These are phyloP conservation scores for Nemania serpens DNA, from an alignment of 2,329 filamentous ascomycete genomes.

Conservation along the genomic window DNA sequence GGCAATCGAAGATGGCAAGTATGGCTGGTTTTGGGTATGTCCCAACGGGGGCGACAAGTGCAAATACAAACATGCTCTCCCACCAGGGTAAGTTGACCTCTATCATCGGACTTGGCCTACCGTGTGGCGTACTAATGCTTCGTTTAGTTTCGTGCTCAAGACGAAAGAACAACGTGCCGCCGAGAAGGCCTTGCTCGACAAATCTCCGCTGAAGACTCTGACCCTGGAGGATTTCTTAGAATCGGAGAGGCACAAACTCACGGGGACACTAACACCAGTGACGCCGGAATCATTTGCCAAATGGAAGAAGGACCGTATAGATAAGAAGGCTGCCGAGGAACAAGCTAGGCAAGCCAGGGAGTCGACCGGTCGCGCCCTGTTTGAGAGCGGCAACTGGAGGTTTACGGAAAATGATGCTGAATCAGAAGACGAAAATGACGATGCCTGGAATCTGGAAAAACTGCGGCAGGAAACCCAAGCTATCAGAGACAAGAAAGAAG, in stretches of 20 bases:
- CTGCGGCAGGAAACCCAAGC: constrained; percentile 84
- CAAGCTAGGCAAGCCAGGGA: constrained; percentile 91
- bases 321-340: constrained; percentile 95
- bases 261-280: constrained; percentile 88
- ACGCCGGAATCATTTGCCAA: constrained; percentile 91
- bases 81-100: constrained; percentile 74
- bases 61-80: constrained; percentile 97
- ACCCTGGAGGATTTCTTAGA: constrained; percentile 98
- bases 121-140: constrained; percentile 31
- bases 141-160: constrained; percentile 84
- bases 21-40: constrained; percentile 99
- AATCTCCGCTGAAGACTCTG: constrained; percentile 90
- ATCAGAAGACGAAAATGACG: constrained; percentile 60
- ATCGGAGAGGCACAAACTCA: constrained; percentile 93
- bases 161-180: constrained; percentile 95
- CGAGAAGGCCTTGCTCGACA: constrained; percentile 95
- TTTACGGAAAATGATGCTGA: constrained; percentile 65
- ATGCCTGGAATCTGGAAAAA: constrained; percentile 79
- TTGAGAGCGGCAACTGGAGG: constrained; percentile 95
- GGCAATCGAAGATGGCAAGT: constrained; percentile 97
- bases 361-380: constrained; percentile 90
- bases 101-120: not conserved
- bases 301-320: constrained; percentile 93
- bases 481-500: constrained; percentile 74
- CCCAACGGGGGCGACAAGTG: constrained; percentile 96